A percentile compares a stretch with the other conserved stretches of the same genome.
phyloP scores from a whole-genome alignment of 2,329 filamentous ascomycete genomes.

The Colletotrichum theobromicola region DNA sequence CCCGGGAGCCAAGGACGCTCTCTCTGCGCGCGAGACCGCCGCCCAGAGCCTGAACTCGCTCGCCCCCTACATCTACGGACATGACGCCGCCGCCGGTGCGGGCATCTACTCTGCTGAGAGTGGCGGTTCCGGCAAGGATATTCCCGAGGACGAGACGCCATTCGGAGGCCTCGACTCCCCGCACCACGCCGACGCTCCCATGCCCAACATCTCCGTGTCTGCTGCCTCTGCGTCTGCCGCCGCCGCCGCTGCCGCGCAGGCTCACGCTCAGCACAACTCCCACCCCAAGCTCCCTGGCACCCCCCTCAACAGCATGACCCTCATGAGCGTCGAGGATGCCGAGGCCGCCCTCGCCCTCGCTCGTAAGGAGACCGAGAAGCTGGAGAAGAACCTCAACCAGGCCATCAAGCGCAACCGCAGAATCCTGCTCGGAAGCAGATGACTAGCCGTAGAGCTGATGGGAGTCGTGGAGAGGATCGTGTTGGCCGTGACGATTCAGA shows the following conservation, averaged over 20 bases:
- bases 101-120: slow-evolving; percentile 40
- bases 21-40: slow-evolving; percentile 47
- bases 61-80: slow-evolving; percentile 61
- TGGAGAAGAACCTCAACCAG: slow-evolving; percentile 66
- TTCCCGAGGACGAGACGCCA: slow-evolving; percentile 24
- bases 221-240: not conserved
- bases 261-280: not conserved
- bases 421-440: slow-evolving; percentile 43
- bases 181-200: slow-evolving; percentile 4
- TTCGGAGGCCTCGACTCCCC: slow-evolving; percentile 22
- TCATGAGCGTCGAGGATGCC: slow-evolving; percentile 68
- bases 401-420: slow-evolving; percentile 65
- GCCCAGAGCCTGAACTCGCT: slow-evolving; percentile 59
- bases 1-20: slow-evolving; percentile 36
- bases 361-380: slow-evolving; percentile 64
- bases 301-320: slow-evolving; percentile 53
- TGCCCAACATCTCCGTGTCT: not conserved
- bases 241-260: not conserved
- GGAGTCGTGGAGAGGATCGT: slow-evolving; percentile 15
- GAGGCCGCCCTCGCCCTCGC: slow-evolving; percentile 59
- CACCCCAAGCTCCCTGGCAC: slow-evolving; percentile 20
- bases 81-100: slow-evolving; percentile 48
- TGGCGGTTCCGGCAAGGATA: slow-evolving; percentile 21
- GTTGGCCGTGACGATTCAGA: slow-evolving; percentile 22
- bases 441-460: slow-evolving; percentile 19